Conservation (phyloP, 495 filamentous ascomycete species). For the Penicillium canariense region DNA sequence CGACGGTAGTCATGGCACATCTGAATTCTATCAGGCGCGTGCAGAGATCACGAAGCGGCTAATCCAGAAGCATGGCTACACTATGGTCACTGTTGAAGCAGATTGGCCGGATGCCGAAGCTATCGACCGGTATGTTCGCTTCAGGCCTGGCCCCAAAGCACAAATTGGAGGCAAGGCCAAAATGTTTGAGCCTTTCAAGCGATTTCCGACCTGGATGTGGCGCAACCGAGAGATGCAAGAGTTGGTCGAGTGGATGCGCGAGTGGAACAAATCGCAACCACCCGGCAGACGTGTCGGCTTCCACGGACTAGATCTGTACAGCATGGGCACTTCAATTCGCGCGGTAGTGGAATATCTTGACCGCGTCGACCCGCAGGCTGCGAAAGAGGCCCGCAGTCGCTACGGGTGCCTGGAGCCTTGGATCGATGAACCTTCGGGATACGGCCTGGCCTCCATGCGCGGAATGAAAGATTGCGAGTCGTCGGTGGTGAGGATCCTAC, state of each 20-base stretch:
- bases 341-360: conserved; percentile 56
- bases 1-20: conserved; percentile 58
- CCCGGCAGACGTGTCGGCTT: conserved; percentile 43
- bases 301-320: conserved; percentile 57
- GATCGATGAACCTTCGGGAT: conserved; percentile 52
- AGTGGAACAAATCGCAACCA: conserved; percentile 38
- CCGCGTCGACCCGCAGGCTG: conserved; percentile 44
- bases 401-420: conserved; percentile 52
- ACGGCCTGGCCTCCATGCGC: conserved; percentile 48
- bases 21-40: conserved; percentile 56
- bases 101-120: conserved; percentile 61
- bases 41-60: conserved; percentile 55
- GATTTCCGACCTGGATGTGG: conserved; percentile 66
- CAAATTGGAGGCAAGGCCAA: conserved; percentile 28
- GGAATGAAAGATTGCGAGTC: conserved; percentile 49
- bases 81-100: conserved; percentile 54
- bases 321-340: conserved; percentile 49
- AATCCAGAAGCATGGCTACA: conserved; percentile 53
- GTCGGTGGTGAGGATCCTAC: conserved; percentile 47
- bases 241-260: conserved; percentile 57
- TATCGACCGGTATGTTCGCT: conserved; percentile 56
- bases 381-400: conserved; percentile 40
- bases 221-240: conserved; percentile 54
- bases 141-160: conserved; percentile 38
- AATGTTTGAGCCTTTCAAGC: conserved; percentile 44